A percentile compares a stretch with the other conserved stretches of the same genome.
These are phyloP conservation scores for Talaromyces sp. DNA, from an alignment of 2,329 filamentous ascomycete genomes.

Conservation along the genomic window DNA sequence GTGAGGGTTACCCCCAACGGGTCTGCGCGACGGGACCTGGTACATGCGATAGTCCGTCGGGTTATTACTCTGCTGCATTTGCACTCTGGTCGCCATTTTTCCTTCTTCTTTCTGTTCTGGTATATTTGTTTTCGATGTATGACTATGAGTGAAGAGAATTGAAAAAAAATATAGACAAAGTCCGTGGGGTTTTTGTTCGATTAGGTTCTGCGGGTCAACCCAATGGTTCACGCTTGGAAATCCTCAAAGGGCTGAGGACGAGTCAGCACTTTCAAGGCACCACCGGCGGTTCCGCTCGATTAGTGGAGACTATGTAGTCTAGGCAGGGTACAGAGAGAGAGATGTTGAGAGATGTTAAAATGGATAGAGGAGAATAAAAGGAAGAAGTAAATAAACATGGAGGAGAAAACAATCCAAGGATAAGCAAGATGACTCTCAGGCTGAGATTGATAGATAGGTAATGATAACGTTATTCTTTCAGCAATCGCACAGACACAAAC, in stretches of 20 bases:
- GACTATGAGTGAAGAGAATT: too few relatives aligned
- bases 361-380: not conserved
- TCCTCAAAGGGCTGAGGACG: not conserved
- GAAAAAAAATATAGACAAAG: not conserved
- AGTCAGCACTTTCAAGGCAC: conserved; percentile 10
- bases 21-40: conserved; percentile 25
- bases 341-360: not conserved
- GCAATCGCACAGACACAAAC: not conserved
- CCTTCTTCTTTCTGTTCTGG: not conserved
- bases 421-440: not conserved
- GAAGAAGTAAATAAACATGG: not conserved
- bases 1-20: conserved; percentile 17
- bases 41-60: conserved; percentile 39
- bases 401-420: not conserved
- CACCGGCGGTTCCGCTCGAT: not conserved
- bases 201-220: conserved; percentile 7
- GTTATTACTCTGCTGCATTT: conserved; percentile 32
- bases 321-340: not conserved
- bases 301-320: not conserved
- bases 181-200: not conserved
- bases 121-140: not conserved
- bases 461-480: conserved; percentile 2
- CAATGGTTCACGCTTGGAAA: not conserved
- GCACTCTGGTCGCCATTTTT: conserved; percentile 27
- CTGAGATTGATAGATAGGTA: conserved; percentile 6